Evolutionary conservation across 2,329 filamentous ascomycete genomes (phyloP).

Genomic region (Talaromyces sp.): DNA sequence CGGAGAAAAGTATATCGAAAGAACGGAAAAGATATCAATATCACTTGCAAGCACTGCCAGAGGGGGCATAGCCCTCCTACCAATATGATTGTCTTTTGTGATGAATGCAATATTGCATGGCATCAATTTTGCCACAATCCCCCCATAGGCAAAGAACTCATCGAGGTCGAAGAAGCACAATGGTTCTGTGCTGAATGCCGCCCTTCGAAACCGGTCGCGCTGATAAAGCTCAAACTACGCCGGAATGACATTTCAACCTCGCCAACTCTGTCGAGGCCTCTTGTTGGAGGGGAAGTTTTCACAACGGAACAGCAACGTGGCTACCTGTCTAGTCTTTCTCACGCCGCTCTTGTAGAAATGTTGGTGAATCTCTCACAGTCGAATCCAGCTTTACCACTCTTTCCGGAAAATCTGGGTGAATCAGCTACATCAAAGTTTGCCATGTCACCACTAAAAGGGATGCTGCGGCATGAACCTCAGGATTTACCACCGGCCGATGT

Average conservation of each 20-base stretch:
- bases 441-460: constrained; percentile 12
- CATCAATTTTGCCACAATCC: constrained; percentile 79
- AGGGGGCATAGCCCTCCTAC: constrained; percentile 64
- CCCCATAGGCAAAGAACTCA: constrained; percentile 62
- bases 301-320: constrained; percentile 48
- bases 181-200: constrained; percentile 66
- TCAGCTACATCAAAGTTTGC: constrained; percentile 20
- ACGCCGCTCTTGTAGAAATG: constrained; percentile 57
- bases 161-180: constrained; percentile 59
- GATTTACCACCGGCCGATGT: neutral
- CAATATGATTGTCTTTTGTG: constrained; percentile 82
- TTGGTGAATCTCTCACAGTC: constrained; percentile 56
- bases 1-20: constrained; percentile 49
- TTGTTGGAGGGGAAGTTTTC: constrained; percentile 24
- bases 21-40: constrained; percentile 31
- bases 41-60: constrained; percentile 65
- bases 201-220: constrained; percentile 19
- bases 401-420: constrained; percentile 38
- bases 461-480: neutral
- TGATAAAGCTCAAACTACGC: constrained; percentile 14
- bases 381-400: constrained; percentile 62
- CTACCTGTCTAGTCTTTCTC: constrained; percentile 58
- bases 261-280: constrained; percentile 2
- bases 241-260: neutral
- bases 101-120: constrained; percentile 72